A percentile compares a stretch with the other conserved stretches of the same genome.
These are phyloP conservation scores for Bassia scoparia DNA, from an alignment of 148 eudicot species.

Conservation along the genomic window DNA sequence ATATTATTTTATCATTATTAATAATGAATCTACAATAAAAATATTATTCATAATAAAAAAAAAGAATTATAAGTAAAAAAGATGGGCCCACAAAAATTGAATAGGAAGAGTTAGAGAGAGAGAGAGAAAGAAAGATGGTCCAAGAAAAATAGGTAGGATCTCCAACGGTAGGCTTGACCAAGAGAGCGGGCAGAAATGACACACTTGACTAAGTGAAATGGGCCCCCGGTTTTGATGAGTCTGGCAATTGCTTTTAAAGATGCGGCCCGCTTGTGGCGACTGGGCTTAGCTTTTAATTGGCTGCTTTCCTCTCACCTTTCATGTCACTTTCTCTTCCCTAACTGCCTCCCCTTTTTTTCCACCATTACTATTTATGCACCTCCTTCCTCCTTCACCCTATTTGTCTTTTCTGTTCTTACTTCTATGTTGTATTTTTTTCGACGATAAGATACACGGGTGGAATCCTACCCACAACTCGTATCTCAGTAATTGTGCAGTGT, in stretches of 20 bases:
- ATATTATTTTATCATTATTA: no score
- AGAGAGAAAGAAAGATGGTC: background rate
- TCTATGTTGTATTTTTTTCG: no score
- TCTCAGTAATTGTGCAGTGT: no score
- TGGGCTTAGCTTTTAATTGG: background rate
- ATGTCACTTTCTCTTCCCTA: background rate
- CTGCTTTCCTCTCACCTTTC: background rate
- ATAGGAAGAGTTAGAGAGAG: no score
- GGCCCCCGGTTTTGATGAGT: background rate
- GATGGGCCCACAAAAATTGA: background rate
- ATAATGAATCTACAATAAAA: no score
- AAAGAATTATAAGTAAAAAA: no score
- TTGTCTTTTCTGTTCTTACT: no score
- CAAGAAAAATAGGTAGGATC: background rate
- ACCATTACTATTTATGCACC: no score
- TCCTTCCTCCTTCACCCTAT: no score
- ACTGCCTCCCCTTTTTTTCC: background rate
- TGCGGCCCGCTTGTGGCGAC: background rate
- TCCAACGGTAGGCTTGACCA: conserved; percentile 10
- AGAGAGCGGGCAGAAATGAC: background rate
- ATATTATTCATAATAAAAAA: no score
- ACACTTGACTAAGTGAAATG: background rate
- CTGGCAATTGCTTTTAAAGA: background rate
- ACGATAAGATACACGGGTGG: no score
- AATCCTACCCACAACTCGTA: no score